These are phyloP conservation scores for Tylopilus felleus DNA, from an alignment of 768 basidiomycete species.

Conservation along the genomic window DNA sequence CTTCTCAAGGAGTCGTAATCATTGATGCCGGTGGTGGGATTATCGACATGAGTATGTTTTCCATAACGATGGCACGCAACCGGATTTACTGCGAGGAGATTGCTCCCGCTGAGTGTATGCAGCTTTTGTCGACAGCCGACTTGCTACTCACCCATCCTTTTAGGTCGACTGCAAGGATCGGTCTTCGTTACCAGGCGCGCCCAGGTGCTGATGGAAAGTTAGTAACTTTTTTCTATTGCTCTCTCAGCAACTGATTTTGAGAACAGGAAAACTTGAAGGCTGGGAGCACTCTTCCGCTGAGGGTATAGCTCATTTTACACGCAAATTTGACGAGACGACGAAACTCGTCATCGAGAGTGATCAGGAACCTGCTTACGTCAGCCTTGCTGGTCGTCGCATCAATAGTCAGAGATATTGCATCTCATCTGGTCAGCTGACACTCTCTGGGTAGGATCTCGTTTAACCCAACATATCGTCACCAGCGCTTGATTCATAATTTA, in stretches of 20 bases:
- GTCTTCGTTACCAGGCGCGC: neutral
- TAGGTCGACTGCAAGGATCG: constrained; percentile 1
- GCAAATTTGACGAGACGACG: neutral
- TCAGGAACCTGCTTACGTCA: neutral
- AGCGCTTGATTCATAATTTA: neutral
- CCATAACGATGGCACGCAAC: neutral
- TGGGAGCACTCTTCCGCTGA: neutral
- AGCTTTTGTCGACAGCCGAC: neutral
- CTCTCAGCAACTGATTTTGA: neutral
- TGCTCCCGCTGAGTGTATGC: neutral
- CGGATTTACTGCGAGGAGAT: neutral
- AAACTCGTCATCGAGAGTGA: neutral
- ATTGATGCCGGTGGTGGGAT: neutral
- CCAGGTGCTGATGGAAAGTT: neutral
- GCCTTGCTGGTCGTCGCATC: neutral
- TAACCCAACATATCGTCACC: neutral
- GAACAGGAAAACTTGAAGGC: constrained; percentile 4
- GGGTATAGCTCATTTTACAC: neutral
- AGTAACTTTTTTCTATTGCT: neutral
- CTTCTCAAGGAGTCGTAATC: neutral
- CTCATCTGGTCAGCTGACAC: neutral
- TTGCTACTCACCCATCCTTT: neutral
- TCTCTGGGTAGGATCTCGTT: neutral
- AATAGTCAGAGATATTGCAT: neutral
- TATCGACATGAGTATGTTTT: neutral